A percentile compares a stretch with the other conserved stretches of the same genome.
Conservation (phyloP, 2,329 filamentous ascomycete species). For the Trichoderma sp. region DNA sequence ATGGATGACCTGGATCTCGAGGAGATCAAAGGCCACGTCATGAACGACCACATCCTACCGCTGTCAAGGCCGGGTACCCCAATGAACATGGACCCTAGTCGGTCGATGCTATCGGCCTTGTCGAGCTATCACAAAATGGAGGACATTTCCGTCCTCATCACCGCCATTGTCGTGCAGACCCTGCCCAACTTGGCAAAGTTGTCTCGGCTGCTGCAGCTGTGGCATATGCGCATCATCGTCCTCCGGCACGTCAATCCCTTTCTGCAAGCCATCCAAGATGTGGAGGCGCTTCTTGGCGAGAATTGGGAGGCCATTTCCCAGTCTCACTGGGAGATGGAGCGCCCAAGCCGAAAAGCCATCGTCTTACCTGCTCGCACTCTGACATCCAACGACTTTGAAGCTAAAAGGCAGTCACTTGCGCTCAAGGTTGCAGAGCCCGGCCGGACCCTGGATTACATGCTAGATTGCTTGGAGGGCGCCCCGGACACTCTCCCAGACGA, state of each 20-base stretch:
- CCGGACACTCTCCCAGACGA: constrained; percentile 78
- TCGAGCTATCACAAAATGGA: constrained; percentile 70
- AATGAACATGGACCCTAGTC: constrained; percentile 31
- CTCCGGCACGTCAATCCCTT: constrained; percentile 71
- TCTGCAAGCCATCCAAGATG: constrained; percentile 63
- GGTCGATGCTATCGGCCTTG: constrained; percentile 39
- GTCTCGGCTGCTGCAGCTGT: constrained; percentile 69
- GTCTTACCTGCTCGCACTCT: constrained; percentile 30
- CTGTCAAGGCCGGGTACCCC: constrained; percentile 40
- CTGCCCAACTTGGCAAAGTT: constrained; percentile 78
- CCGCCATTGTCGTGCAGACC: constrained; percentile 85
- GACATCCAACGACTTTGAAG: constrained; percentile 48
- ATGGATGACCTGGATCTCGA: constrained; percentile 73
- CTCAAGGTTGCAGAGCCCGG: constrained; percentile 69
- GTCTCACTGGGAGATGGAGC: constrained; percentile 15
- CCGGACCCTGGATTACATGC: constrained; percentile 73
- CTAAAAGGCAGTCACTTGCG: constrained; percentile 64
- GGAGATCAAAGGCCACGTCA: constrained; percentile 83
- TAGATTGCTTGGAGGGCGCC: constrained; percentile 81
- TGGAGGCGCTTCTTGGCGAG: constrained; percentile 61
- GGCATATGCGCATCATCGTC: constrained; percentile 74
- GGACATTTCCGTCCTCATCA: constrained; percentile 86
- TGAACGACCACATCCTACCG: constrained; percentile 73
- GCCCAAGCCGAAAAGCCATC: constrained; percentile 13
- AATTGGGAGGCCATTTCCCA: constrained; percentile 63